Conservation (phyloP, 2,329 filamentous ascomycete species). For the Aspergillus hortae region DNA sequence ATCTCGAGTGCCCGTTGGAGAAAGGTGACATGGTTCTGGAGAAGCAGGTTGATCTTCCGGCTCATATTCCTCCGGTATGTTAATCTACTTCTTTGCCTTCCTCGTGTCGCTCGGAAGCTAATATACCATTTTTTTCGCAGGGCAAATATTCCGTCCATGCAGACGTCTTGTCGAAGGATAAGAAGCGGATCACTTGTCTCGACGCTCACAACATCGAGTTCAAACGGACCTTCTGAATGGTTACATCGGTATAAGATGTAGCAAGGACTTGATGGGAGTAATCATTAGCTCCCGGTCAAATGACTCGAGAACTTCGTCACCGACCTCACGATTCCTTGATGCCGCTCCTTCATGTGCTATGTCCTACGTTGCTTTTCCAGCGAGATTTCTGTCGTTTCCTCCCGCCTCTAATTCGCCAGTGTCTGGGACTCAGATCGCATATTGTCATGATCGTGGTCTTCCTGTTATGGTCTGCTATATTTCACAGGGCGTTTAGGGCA, state of each 20-base stretch:
- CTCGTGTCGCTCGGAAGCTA: conserved; percentile 1
- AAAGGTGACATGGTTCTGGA: conserved; percentile 68
- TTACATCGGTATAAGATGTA: background rate
- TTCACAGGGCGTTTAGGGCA: conserved; percentile 14
- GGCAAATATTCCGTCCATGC: conserved; percentile 87
- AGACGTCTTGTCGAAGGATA: conserved; percentile 73
- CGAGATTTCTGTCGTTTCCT: background rate
- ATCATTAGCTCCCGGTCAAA: background rate
- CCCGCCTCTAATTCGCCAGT: background rate
- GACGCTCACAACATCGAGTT: conserved; percentile 54
- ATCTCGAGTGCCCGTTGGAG: conserved; percentile 83
- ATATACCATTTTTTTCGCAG: conserved; percentile 42
- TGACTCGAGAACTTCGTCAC: background rate
- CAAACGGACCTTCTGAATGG: conserved; percentile 7
- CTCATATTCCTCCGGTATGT: conserved; percentile 82
- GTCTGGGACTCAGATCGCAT: background rate
- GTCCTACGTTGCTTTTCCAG: conserved; percentile 1
- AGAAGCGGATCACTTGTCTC: conserved; percentile 79
- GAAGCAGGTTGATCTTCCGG: conserved; percentile 82
- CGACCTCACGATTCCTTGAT: conserved; percentile 1
- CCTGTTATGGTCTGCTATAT: conserved; percentile 6
- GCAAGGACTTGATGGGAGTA: background rate
- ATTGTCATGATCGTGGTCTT: conserved; percentile 1
- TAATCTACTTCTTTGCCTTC: background rate
- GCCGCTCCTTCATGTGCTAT: background rate